Evolutionary conservation across 2,329 filamentous ascomycete species (phyloP).

Genomic region (Chrysoporthe cubensis): DNA sequence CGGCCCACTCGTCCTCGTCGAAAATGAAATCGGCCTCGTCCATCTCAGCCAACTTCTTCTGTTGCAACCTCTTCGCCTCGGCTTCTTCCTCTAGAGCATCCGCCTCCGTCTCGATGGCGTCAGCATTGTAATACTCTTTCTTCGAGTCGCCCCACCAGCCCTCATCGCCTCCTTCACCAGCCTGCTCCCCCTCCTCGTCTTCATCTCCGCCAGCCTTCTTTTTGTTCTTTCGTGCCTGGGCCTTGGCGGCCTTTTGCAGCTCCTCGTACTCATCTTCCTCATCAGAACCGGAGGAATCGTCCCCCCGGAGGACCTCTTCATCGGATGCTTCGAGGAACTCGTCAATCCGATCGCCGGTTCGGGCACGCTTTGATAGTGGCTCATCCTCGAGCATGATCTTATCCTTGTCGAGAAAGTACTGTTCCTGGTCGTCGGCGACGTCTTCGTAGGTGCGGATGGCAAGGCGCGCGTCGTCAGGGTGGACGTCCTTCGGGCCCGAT

Average conservation of each 20-base stretch:
- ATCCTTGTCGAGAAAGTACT: constrained; percentile 87
- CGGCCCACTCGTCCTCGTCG: constrained; percentile 85
- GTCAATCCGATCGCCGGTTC: constrained; percentile 71
- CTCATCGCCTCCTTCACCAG: constrained; percentile 59
- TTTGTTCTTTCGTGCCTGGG: constrained; percentile 33
- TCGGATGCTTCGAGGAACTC: constrained; percentile 63
- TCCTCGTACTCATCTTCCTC: constrained; percentile 33
- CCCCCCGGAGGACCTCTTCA: constrained; percentile 54
- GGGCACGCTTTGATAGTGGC: constrained; percentile 75
- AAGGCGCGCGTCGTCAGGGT: constrained; percentile 64
- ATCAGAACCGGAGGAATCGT: constrained; percentile 32
- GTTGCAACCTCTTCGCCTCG: constrained; percentile 85
- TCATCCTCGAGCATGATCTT: constrained; percentile 84
- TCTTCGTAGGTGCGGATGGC: constrained; percentile 73
- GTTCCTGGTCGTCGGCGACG: constrained; percentile 91
- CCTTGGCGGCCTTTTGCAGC: constrained; percentile 25
- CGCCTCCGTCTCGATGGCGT: constrained; percentile 67
- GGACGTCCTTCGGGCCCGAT: constrained; percentile 57
- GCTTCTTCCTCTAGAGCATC: constrained; percentile 87
- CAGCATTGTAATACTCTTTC: constrained; percentile 91
- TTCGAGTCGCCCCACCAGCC: constrained; percentile 86
- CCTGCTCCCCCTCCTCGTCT: constrained; percentile 51
- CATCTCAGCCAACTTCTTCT: constrained; percentile 90
- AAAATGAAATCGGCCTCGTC: constrained; percentile 91
- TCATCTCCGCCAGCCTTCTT: constrained; percentile 55